Evolutionary conservation across 441 rosid species (phyloP), one percentile per base, ranked within the genome.

Genomic region (Adansonia rubrostipa): DNA sequence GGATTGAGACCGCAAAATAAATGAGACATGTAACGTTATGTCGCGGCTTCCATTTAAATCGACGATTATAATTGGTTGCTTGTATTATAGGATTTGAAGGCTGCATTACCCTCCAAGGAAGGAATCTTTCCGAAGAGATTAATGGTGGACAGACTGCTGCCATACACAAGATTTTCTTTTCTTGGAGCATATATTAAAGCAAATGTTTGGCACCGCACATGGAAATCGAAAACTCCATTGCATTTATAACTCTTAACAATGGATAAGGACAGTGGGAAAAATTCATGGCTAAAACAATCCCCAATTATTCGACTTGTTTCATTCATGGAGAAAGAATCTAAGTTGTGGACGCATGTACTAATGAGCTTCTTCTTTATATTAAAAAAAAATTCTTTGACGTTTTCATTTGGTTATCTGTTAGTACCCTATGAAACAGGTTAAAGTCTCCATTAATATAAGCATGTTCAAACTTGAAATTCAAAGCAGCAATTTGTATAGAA

Each of bases 71-170:
- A 48, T 13, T 22, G 14, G 48, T 64, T 75, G 36, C 28, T 75
- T 33, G 11, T 6, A 10, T 17, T 60, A 44, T 3, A 33, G 50
- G 61, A 6, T 10, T 11, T 28, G 50, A 60, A 47, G 3, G 73
- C 53, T 50, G 5, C 73, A 33, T 65, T 82, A 79, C 86, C 87
- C 81, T 77, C 5, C 24, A 69, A 62, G 51, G 70, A 74, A 76
- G 80, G 87, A 80, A 80, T 81, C 77, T 81, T 74, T 67, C 63
- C 77, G 58, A 40, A 60, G n/a, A 7, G 47, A 28, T 44, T 58
- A 2, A 13, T 33, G 75, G 62, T 71, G 6, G 70, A 60, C 60
- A 70, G 10, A 9, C 56, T 51, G 56, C 56, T 4, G 56, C 14
- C 70, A 48, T 24, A 10, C 5, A 19, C 53, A 67, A 67, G 22